phyloP scores from a whole-genome alignment of 306 rosid genomes.

The Delonix regia region DNA sequence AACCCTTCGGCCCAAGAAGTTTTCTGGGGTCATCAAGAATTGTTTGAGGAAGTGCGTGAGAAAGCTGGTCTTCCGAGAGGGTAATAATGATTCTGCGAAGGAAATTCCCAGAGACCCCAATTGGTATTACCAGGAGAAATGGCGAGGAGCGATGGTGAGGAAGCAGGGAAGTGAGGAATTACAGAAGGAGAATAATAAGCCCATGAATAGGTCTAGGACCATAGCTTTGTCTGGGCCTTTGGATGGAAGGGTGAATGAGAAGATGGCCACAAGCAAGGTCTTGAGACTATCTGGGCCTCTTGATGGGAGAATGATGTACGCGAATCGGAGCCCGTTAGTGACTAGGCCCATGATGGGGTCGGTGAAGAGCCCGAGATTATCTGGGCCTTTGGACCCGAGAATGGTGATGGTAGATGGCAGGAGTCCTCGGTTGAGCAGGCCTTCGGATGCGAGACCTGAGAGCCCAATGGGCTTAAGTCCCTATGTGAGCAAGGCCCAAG shows the following conservation, averaged over 20 bases:
- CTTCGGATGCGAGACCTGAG: constrained; percentile 33
- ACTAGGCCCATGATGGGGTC: constrained; percentile 27
- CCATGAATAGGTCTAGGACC: constrained; percentile 40
- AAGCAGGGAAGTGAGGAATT: constrained; percentile 36
- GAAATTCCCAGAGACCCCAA: constrained; percentile 23
- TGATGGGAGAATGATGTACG: constrained; percentile 55
- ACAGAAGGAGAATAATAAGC: constrained; percentile 37
- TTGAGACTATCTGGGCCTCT: constrained; percentile 76
- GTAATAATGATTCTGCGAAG: background rate
- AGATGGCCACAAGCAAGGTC: constrained; percentile 2
- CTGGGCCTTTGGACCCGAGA: constrained; percentile 47
- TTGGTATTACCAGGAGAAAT: constrained; percentile 47
- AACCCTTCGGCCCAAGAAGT: background rate
- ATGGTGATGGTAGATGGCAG: constrained; percentile 21
- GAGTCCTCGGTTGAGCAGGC: constrained; percentile 21
- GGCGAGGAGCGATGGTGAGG: constrained; percentile 55
- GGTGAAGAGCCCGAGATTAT: constrained; percentile 48
- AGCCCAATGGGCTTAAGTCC: constrained; percentile 53
- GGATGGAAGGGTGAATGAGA: constrained; percentile 54
- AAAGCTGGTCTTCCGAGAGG: constrained; percentile 36
- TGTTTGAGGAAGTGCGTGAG: constrained; percentile 59
- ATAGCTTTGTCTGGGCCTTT: constrained; percentile 79
- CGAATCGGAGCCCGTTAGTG: constrained; percentile 48
- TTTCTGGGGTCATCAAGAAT: constrained; percentile 55
- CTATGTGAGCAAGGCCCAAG: constrained; percentile 38